Evolutionary conservation across 495 filamentous ascomycete genomes (phyloP), one percentile per base, ranked within the genome.

Genomic region (Tuber calosporum): DNA sequence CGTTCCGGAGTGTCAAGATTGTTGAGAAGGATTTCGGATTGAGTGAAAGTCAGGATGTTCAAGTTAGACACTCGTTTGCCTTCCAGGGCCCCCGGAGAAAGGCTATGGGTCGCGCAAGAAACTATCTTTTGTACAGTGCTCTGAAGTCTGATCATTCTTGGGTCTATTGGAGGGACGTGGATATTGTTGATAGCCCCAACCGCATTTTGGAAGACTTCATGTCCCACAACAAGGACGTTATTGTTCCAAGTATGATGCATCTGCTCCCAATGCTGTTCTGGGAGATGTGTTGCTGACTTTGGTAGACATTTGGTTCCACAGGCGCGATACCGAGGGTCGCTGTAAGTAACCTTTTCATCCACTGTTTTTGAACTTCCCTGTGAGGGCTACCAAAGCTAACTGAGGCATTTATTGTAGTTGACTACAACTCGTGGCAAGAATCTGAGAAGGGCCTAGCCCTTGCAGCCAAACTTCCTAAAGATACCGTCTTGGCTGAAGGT

Each of bases 401-500:
- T 5, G 26, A 62, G 26, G 34, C 53, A 30, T 34, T 34, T 26
- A 36, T 30, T 42, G 36, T 77, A 97, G 93, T 97, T 79, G 95
- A 99, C 82, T 99, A 98, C 84, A 99, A 99, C 84, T 99, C 95
- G 0, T 99, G 95, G 95, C 89, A 96, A 79, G 95, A 99, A 85
- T 96, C 95, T 26, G 89, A 91, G 66, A 90, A 93, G 82, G 94
- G 85, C 71, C 88, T 90, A 26, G 90, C 88, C 73, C 86, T 97
- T 67, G 88, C 91, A 17, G 82, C 87, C 19, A 88, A 85, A 42
- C 87, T 97, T n/a, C 84, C 89, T 73, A 91, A 92, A 81, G 90
- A 97, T 78, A 84, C 89, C 43, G 86, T 99, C 75, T 83, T 99
- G 42, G 95, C 91, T 42, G 95, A 99, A 87, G 94, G 91, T 78